Base-by-base conservation (phyloP, 2,329 filamentous ascomycete genomes). In the Alternaria viburni region DNA sequence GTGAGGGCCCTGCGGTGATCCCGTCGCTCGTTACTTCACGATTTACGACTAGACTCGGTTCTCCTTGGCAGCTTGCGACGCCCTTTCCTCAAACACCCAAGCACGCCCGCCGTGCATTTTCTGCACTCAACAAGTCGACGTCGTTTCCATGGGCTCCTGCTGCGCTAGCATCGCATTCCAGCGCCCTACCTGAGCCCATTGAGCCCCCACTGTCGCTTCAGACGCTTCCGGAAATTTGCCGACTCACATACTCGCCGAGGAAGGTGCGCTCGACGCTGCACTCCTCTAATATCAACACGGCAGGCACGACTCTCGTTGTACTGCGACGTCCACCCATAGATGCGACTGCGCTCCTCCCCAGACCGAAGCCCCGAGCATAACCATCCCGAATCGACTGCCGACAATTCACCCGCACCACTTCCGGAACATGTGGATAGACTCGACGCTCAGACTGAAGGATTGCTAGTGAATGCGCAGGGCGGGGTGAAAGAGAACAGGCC, bases 61-160 rank as follows among this genome's bases (percentile, higher is more conserved):
- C 62, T 67, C 51, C 70, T 71, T 71, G 70, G 70, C 69, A 66
- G 62, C 64, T 69, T 72, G 67, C 67, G 63, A 59, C 54, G 67
- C 65, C 49, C 62, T 63, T 60, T 57, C 61, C 66, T 50, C 49
- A 52, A 59, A 44, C 58, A 52, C 57, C 54, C 59, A 56, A 61
- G 57, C 47, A 47, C 52, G 32, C 47, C 45, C 58, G 61, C 49
- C 58, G 61, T 41, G 41, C 61, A 49, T 49, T 54, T 13, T 58
- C 51, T 61, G 55, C 52, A 28, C 49, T 59, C 59, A 56, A 49
- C 56, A 54, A 30, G 15, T 51, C 44, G 36, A n/a, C 21, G 30
- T 12, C 43, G 19, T 50, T 23, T 54, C 46, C 46, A 58, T 60
- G 57, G 50, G 32, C 64, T 32, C 8, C 47, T 49, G 4, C 17